Conservation (phyloP, 2,329 filamentous ascomycete genomes). For the Xylariomycetidae sp. region DNA sequence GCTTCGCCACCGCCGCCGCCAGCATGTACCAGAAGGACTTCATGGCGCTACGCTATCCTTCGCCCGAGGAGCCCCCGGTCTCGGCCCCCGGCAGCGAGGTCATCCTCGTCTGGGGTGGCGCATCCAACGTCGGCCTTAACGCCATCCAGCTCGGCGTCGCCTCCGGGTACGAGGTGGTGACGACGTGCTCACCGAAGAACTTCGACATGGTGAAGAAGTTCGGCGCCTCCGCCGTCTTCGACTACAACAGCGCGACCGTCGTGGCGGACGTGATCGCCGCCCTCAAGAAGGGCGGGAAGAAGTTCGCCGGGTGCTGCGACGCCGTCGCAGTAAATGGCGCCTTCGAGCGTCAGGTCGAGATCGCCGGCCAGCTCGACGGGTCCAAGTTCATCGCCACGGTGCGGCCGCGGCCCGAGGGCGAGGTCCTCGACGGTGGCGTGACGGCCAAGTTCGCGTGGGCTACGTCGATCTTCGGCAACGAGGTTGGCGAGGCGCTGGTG, state of each 20-base stretch:
- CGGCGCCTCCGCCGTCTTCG: conserved; percentile 37
- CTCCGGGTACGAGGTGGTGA: conserved; percentile 39
- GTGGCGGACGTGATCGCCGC: conserved; percentile 23
- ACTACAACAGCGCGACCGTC: conserved; percentile 31
- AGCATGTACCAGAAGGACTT: conserved; percentile 17
- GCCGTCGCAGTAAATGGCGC: conserved; percentile 13
- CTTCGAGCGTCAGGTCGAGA: conserved; percentile 13
- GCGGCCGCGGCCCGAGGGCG: conserved; percentile 3
- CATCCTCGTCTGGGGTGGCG: conserved; percentile 44
- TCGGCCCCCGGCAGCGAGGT: conserved; percentile 13
- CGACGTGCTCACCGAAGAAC: conserved; percentile 36
- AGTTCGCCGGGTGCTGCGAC: conserved; percentile 11
- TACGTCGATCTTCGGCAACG: conserved; percentile 15
- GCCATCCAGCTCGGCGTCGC: conserved; percentile 41
- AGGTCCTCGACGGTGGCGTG: conserved; percentile 7
- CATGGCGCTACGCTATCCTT: conserved; percentile 12
- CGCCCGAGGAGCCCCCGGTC: neutral
- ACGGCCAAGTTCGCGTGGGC: conserved; percentile 17
- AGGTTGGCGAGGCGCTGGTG: conserved; percentile 19
- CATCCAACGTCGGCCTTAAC: conserved; percentile 39
- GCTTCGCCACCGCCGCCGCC: conserved; percentile 21
- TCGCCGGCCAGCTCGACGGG: conserved; percentile 11
- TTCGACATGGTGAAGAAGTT: conserved; percentile 33
- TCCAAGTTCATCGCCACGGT: conserved; percentile 17
- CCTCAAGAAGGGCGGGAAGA: conserved; percentile 13